phyloP scores from a whole-genome alignment of 176 grass and related monocot species.

The Carex scoparia region DNA sequence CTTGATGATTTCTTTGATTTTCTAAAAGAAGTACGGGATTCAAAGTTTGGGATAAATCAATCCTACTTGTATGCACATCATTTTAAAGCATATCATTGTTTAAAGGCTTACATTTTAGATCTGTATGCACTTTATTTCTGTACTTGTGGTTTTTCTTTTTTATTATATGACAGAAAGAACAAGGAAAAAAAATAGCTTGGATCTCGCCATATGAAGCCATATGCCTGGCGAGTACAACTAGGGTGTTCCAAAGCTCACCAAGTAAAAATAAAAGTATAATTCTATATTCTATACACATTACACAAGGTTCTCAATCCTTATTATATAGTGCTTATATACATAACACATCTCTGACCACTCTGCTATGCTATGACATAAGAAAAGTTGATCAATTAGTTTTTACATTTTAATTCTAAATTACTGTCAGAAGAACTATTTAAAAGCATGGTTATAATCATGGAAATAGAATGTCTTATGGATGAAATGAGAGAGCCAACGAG shows the following conservation, averaged over 20 bases:
- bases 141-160: too few relatives aligned
- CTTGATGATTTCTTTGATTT: too few relatives aligned
- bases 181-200: too few relatives aligned
- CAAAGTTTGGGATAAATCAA: too few relatives aligned
- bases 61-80: too few relatives aligned
- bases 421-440: slow-evolving; percentile 34
- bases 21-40: too few relatives aligned
- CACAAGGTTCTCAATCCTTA: background rate
- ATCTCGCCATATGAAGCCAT: too few relatives aligned
- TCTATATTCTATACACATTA: background rate
- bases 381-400: background rate
- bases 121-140: too few relatives aligned
- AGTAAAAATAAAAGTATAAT: background rate
- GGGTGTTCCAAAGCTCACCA: background rate
- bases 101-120: too few relatives aligned
- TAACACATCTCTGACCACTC: background rate
- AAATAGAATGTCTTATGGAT: slow-evolving; percentile 87
- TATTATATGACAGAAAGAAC: too few relatives aligned
- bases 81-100: too few relatives aligned
- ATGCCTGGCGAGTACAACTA: too few relatives aligned
- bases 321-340: background rate
- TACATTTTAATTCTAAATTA: slow-evolving; percentile 5
- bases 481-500: slow-evolving; percentile 62
- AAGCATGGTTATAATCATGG: slow-evolving; percentile 83
- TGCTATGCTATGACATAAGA: background rate